Percentiles rank a stretch among this genome's conserved stretches.
phyloP scores from a whole-genome alignment of 805 yeast genomes.

The Isabelozyma heimii region DNA sequence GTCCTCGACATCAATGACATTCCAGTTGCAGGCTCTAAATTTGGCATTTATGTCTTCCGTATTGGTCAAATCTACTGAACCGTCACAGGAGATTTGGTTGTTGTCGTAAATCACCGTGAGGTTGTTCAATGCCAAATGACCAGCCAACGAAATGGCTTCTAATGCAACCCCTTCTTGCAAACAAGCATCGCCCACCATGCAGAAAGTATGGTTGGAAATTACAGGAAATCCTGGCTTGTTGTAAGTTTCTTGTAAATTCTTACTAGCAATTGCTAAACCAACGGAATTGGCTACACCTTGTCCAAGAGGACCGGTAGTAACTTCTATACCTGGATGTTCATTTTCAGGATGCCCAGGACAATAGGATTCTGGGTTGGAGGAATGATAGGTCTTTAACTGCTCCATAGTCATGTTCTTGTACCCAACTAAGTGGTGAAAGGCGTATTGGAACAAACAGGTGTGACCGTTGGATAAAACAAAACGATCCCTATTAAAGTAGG shows the following conservation, averaged over 20 bases:
- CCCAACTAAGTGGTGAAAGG: conserved; percentile 26
- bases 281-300: conserved; percentile 41
- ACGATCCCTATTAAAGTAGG: conserved; percentile 35
- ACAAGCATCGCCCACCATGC: conserved; percentile 41
- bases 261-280: conserved; percentile 37
- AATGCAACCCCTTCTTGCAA: conserved; percentile 39
- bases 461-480: conserved; percentile 39
- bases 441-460: conserved; percentile 32
- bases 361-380: conserved; percentile 13
- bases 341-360: conserved; percentile 43
- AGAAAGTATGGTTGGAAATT: conserved; percentile 24
- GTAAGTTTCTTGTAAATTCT: conserved; percentile 30
- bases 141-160: conserved; percentile 39
- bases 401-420: conserved; percentile 30
- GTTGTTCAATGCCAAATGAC: conserved; percentile 34
- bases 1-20: conserved; percentile 30
- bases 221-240: conserved; percentile 30
- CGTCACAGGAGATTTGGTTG: conserved; percentile 37
- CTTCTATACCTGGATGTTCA: conserved; percentile 34
- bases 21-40: conserved; percentile 33
- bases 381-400: conserved; percentile 32
- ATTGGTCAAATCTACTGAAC: conserved; percentile 30
- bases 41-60: conserved; percentile 31
- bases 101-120: conserved; percentile 35
- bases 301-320: conserved; percentile 43